Evolutionary conservation across 2,329 filamentous ascomycete species (phyloP).

Genomic region (Sphaerulina vaccinii): DNA sequence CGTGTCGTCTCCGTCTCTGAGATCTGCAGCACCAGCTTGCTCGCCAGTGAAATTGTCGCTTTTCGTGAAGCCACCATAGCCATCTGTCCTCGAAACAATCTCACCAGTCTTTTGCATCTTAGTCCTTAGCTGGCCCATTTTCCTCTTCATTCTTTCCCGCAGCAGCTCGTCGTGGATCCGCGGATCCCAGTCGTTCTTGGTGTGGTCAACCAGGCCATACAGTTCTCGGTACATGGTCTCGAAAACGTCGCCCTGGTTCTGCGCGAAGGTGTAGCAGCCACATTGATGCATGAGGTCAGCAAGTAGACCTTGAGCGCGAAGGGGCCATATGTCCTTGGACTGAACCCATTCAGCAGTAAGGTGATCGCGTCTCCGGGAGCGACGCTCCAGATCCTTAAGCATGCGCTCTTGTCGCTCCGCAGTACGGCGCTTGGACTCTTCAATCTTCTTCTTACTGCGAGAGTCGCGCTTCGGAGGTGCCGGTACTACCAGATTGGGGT

Average conservation of each 20-base stretch:
- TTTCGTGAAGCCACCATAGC: conserved; percentile 36
- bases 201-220: conserved; percentile 38
- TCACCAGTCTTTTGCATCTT: conserved; percentile 43
- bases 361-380: conserved; percentile 39
- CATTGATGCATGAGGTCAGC: conserved; percentile 41
- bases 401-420: conserved; percentile 40
- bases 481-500: conserved; percentile 28
- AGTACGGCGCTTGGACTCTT: conserved; percentile 38
- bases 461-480: conserved; percentile 37
- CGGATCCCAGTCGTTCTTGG: conserved; percentile 37
- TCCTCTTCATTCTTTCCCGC: conserved; percentile 40
- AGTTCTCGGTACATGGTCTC: conserved; percentile 38
- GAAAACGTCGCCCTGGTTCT: conserved; percentile 35
- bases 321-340: conserved; percentile 40
- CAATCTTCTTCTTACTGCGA: conserved; percentile 40
- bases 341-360: conserved; percentile 41
- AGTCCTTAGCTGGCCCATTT: conserved; percentile 40
- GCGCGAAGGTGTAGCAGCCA: conserved; percentile 36
- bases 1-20: conserved; percentile 28
- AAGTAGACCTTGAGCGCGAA: conserved; percentile 37
- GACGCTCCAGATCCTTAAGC: conserved; percentile 38
- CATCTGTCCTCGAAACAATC: conserved; percentile 36
- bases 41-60: conserved; percentile 37
- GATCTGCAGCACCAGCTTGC: conserved; percentile 31
- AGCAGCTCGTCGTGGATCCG: conserved; percentile 38